Conservation (phyloP, 768 basidiomycete species). For the Pleurotus salmoneostramineus region DNA sequence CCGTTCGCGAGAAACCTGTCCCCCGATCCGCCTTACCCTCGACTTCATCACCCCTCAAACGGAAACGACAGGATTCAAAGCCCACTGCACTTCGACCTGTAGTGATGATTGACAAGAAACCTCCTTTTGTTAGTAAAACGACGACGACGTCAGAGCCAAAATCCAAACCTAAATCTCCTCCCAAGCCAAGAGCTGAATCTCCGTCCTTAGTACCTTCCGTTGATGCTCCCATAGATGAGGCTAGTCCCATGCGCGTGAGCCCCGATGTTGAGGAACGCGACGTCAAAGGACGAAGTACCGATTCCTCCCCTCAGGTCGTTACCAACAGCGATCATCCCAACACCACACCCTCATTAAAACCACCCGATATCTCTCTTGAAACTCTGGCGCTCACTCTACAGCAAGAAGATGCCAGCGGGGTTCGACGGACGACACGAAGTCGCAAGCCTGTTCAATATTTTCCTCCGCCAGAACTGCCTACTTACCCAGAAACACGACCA, state of each 20-base stretch:
- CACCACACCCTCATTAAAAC: no score
- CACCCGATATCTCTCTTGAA: no score
- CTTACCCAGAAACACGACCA: slow-evolving; percentile 21
- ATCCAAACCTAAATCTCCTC: neutral
- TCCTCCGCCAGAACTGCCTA: slow-evolving; percentile 34
- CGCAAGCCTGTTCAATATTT: slow-evolving; percentile 36
- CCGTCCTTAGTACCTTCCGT: neutral
- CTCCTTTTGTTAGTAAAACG: no score
- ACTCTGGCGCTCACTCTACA: neutral
- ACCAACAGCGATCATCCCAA: no score
- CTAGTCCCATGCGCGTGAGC: neutral
- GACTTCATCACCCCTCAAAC: slow-evolving; percentile 1
- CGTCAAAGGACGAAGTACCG: neutral
- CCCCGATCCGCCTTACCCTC: neutral
- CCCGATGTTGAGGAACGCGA: neutral
- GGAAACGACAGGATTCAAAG: neutral
- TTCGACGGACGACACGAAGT: slow-evolving; percentile 48
- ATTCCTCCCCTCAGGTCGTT: neutral
- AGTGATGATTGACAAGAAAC: neutral
- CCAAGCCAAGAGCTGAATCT: neutral
- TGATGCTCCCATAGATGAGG: neutral
- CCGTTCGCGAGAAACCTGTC: neutral
- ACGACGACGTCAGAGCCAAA: no score
- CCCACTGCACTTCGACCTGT: slow-evolving; percentile 1
- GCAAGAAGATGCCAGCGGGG: slow-evolving; percentile 4